Percentiles rank a stretch among this genome's conserved stretches.
phyloP scores from a whole-genome alignment of 2,329 filamentous ascomycete genomes.

The Diaporthe helianthi region DNA sequence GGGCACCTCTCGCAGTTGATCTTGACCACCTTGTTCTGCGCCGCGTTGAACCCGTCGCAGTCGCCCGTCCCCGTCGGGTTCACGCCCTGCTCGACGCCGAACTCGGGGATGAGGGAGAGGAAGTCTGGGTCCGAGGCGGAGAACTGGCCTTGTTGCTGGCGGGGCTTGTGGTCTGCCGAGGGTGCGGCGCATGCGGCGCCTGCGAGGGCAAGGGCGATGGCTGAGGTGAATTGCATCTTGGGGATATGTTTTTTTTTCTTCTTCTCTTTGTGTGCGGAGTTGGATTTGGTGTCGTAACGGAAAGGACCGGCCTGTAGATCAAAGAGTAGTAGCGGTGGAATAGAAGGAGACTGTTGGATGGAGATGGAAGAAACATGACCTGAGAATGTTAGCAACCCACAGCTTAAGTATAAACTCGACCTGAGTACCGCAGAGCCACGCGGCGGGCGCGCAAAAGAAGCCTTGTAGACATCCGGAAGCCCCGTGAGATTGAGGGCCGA shows the following conservation, averaged over 20 bases:
- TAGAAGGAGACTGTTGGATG: conserved; percentile 12
- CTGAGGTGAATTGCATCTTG: conserved; percentile 9
- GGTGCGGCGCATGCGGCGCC: conserved; percentile 13
- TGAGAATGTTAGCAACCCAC: neutral
- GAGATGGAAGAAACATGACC: neutral
- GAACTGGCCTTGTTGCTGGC: conserved; percentile 15
- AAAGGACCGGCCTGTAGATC: conserved; percentile 6
- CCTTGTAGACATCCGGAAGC: neutral
- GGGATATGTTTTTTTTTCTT: neutral
- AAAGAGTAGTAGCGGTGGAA: conserved; percentile 12
- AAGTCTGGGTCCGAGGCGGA: conserved; percentile 10
- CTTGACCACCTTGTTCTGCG: conserved; percentile 7
- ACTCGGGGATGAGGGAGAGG: conserved; percentile 16
- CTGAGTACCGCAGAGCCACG: neutral
- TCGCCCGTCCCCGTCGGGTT: conserved; percentile 11
- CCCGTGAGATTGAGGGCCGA: conserved; percentile 10
- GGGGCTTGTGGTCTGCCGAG: conserved; percentile 8
- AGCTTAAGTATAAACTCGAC: conserved; percentile 10
- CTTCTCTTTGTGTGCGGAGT: neutral
- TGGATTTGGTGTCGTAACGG: neutral
- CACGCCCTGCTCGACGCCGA: conserved; percentile 11
- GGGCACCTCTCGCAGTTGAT: conserved; percentile 42
- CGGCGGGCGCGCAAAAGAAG: neutral
- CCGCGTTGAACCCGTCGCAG: conserved; percentile 22
- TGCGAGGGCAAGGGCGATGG: conserved; percentile 1